phyloP scores from a whole-genome alignment of 331 rosid genomes.

The Stylosanthes scabra region DNA sequence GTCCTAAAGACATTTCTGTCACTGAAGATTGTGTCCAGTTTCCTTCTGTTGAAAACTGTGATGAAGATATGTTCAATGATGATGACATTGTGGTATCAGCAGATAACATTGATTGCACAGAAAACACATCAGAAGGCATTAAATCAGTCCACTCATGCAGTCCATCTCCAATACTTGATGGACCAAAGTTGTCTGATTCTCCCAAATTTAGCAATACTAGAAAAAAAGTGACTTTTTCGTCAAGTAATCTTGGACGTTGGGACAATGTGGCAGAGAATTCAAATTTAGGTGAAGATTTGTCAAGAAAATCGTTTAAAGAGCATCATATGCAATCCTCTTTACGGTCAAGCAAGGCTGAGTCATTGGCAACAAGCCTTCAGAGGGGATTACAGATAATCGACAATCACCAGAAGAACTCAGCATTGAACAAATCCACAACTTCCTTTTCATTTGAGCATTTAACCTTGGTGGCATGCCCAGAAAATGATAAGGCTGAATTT shows the following conservation, averaged over 20 bases:
- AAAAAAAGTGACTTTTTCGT: conserved; percentile 63
- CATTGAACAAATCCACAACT: conserved; percentile 67
- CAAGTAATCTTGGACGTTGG: conserved; percentile 60
- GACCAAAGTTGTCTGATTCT: conserved; percentile 84
- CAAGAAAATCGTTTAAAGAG: conserved; percentile 54
- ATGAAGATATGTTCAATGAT: conserved; percentile 46
- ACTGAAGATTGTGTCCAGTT: conserved; percentile 55
- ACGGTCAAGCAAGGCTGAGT: conserved; percentile 68
- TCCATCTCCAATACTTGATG: conserved; percentile 69
- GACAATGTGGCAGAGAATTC: conserved; percentile 62
- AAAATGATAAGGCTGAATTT: conserved; percentile 53
- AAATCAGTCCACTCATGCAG: conserved; percentile 56
- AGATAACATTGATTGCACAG: conserved; percentile 35
- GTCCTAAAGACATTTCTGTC: conserved; percentile 41
- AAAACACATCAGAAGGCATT: conserved; percentile 36
- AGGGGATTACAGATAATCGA: conserved; percentile 88
- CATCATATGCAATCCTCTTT: conserved; percentile 54
- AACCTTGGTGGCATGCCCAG: conserved; percentile 64
- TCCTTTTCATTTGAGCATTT: conserved; percentile 92
- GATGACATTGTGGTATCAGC: conserved; percentile 38
- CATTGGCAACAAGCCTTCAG: conserved; percentile 91
- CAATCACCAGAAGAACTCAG: conserved; percentile 76
- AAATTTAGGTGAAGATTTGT: conserved; percentile 51
- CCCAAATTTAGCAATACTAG: conserved; percentile 81
- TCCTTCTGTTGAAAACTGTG: conserved; percentile 59